Percentiles rank a stretch among this genome's conserved stretches.
These are phyloP conservation scores for Perilla frutescens DNA, from an alignment of 257 asterid genomes.

Conservation along the genomic window DNA sequence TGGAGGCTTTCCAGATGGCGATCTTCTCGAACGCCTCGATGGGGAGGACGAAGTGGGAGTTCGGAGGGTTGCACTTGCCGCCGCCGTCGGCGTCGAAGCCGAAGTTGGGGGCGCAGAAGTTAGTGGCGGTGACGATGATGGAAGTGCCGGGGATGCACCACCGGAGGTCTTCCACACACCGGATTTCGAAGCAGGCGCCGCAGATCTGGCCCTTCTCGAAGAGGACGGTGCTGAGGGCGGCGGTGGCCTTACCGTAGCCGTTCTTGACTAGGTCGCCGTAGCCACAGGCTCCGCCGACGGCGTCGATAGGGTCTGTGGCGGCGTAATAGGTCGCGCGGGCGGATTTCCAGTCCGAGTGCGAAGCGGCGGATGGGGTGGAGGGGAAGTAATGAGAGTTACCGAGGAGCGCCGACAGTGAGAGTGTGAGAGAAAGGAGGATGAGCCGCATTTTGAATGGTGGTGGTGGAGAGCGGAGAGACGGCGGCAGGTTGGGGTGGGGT, in stretches of 20 bases:
- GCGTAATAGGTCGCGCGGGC: conserved; percentile 95
- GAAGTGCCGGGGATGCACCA: conserved; percentile 99
- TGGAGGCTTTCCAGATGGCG: conserved; percentile 94
- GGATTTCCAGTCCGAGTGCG: conserved; percentile 75
- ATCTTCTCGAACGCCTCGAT: conserved; percentile 92
- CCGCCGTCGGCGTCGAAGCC: conserved; percentile 81
- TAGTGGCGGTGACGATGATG: conserved; percentile 87
- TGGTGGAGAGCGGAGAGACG: conserved; percentile 29
- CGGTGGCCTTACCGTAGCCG: conserved; percentile 98
- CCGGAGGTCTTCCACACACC: conserved; percentile 84
- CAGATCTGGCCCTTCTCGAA: conserved; percentile 96
- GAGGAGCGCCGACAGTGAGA: conserved; percentile 40
- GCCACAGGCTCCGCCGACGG: conserved; percentile 97
- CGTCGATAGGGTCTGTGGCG: conserved; percentile 71
- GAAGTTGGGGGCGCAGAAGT: conserved; percentile 95
- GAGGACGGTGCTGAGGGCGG: conserved; percentile 79
- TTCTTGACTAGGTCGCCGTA: conserved; percentile 71
- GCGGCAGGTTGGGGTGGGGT: neutral
- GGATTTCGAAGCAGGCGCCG: conserved; percentile 92
- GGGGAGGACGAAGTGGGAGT: conserved; percentile 89
- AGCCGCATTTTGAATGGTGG: conserved; percentile 37
- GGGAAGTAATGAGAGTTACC: conserved; percentile 64
- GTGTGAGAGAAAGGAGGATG: conserved; percentile 39
- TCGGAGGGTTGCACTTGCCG: conserved; percentile 93
- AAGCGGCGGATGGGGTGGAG: conserved; percentile 55